Evolutionary conservation across 2,329 filamentous ascomycete genomes (phyloP), one percentile per base, ranked within the genome.

Genomic region (Drechslera avenae): DNA sequence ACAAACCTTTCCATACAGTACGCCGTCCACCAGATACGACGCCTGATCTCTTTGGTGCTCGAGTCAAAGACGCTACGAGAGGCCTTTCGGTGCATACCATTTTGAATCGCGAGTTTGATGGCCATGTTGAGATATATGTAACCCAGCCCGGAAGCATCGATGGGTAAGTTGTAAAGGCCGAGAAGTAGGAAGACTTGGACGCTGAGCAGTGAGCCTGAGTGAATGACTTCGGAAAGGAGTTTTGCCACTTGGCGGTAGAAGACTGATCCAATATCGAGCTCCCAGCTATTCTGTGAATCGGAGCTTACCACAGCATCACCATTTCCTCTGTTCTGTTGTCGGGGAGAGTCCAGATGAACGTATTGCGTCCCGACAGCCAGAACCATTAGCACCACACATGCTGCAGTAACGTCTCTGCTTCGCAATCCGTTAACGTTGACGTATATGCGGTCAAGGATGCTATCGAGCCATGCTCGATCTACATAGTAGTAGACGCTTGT

Each of bases 101-200:
- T 84, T 53, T 84, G 81, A 12, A 84, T 83, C 1, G 81, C 82
- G 50, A 85, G 71, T 52, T 82, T 83, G 34, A 84, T 71, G 2
- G 81, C 80, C 10, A 85, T 64, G 5, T 81, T 81, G 39, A 83
- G 74, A 55, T 85, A 85, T 2, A 81, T 81, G 56, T 83, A 85
- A 2, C 79, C 79, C 16, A 84, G 65, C 0, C 82, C 82, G 1
- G 81, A 81, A 0, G 82, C 79, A 60, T 85, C 82, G 0, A 84
- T 72, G 0, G 82, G 81, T 5, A 84, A 68, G 1, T 80, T 73
- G 54, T 83, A 85, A 8, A 83, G 76, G 2, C 80, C 82, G 12
- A 85, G 78, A 17, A 85, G 71, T 6, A 84, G 65, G 47, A 80
- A 83, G 1, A 81, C 82, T 60, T 85, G 82, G 0, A 84, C 81